Conservation (phyloP, 352 stramenopile species). For the Globisporangium heterothallicum region DNA sequence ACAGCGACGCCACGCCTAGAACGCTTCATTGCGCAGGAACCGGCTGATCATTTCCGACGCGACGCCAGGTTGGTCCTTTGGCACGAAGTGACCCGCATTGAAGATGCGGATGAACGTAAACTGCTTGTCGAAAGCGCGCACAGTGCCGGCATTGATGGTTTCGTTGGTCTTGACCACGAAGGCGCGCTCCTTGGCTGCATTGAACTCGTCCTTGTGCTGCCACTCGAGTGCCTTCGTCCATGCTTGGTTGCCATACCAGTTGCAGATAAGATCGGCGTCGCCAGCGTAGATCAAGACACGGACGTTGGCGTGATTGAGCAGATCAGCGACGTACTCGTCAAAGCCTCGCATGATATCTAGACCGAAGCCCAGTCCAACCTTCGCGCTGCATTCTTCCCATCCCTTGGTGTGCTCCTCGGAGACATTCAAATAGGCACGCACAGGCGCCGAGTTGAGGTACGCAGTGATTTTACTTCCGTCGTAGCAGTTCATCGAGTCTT, state of each 20-base stretch:
- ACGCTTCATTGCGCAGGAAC: constrained; percentile 32
- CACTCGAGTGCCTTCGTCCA: constrained; percentile 56
- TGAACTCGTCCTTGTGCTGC: constrained; percentile 7
- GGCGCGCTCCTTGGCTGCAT: constrained; percentile 5
- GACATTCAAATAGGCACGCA: constrained; percentile 16
- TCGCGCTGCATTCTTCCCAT: constrained; percentile 86
- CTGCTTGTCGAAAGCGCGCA: constrained; percentile 19
- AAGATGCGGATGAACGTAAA: constrained; percentile 42
- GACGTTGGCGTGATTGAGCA: constrained; percentile 48
- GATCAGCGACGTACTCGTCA: constrained; percentile 66
- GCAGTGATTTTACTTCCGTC: constrained; percentile 20
- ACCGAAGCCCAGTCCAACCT: constrained; percentile 79
- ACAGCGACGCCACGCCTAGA: no score
- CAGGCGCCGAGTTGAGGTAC: constrained; percentile 35
- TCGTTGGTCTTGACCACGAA: not conserved
- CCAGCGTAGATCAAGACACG: constrained; percentile 90
- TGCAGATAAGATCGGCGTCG: constrained; percentile 93
- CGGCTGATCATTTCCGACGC: constrained; percentile 31
- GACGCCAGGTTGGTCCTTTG: constrained; percentile 29
- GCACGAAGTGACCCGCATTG: constrained; percentile 40
- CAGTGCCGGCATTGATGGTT: constrained; percentile 10
- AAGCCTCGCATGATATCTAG: constrained; percentile 80
- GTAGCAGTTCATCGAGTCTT: constrained; percentile 19
- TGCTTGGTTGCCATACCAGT: constrained; percentile 90
- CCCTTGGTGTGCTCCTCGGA: constrained; percentile 10